Base-by-base conservation (phyloP, 352 stramenopile species). In the Phytophthora crassamura region DNA sequence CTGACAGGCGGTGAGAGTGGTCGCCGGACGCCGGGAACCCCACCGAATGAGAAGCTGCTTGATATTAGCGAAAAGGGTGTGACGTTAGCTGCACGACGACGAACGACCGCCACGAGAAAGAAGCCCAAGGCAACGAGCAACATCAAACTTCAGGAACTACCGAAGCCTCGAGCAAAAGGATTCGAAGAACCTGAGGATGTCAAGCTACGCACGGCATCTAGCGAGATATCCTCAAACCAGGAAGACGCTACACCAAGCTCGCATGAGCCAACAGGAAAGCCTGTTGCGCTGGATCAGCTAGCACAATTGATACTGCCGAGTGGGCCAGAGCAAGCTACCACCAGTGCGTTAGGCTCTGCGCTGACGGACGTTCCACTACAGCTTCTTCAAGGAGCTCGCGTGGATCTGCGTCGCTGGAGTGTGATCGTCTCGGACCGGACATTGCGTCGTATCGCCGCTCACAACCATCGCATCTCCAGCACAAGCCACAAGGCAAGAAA, bases 331-430 rank as follows among this genome's bases (percentile, higher is more conserved):
- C 38, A 65, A 38, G 32, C 34, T 1, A 41, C n/a, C 22, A 49
- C 8, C 56, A 48, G 54, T 14, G 22, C 8, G 2, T 16, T 45
- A 10, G 28, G 45, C 41, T 45, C 46, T 33, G 38, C 56, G 8
- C 59, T 65, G 6, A 56, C 47, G n/a, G 80, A 89, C 43, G 69
- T 94, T 32, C 86, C 86, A 11, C 74, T 82, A 11, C 80, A 91
- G 51, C 84, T 91, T 25, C 58, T 93, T 7, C 82, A 93, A 53
- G 59, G 62, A 15, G 41, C 69, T 15, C 58, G 81, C 25, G 74
- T 93, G 16, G 72, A 78, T 50, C 58, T 94, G 7, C 85, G 68
- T 57, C 75, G 76, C 15, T 94, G 86, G 84, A 93, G 80, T 6
- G 75, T 83, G 5, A 77, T 93, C 15, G 84, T 92, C 2, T 87